Base-by-base conservation (phyloP, 108 stramenopile species). In the Cyclotella sp. region DNA sequence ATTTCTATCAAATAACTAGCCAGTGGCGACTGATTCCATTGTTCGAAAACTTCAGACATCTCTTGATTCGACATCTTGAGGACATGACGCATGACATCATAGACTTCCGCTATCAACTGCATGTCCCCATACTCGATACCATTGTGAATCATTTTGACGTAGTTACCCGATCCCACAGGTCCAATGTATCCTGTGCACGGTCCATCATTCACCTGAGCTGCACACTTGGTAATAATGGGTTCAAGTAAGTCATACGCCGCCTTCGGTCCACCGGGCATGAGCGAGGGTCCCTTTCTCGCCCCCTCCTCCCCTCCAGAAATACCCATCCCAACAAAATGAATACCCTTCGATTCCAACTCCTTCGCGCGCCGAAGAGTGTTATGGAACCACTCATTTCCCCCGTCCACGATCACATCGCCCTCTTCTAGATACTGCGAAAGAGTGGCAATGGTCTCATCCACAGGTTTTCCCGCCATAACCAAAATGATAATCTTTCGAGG, bases 111-210 rank as follows among this genome's bases (percentile, higher is more conserved):
- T 79, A 99, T 99, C 54, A 98, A 84, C 77, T 98, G 98, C 99
- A 99, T 99, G 75, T 99, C 99, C 29, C 97, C 98, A 79, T 99
- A 99, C 81, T 99, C 99, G 73, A 99, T 97, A 28, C 99, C 99
- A 84, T 99, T 99, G 89, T 99, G 99, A 44, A 99, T 84, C 91
- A 92, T 94, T 87, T 99, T 99, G 67, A 99, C 97, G 72, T 98
- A 98, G 83, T 98, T 98, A 53, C 97, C 98, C 13, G 94, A 71
- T 60, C 97, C 97, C 49, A 93, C 83, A 9, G 93, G 92, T 43
- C 99, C 99, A 63, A 97, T 73, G 82, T 98, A 98, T 47, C 97
- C 97, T 44, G 96, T 95, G 75, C 99, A 99, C 14, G 99, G 87
- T 29, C 95, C 97, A 58, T 88, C 90, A 28, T 85, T 91, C 43